Percentiles rank a stretch among this genome's conserved stretches.
These are phyloP conservation scores for Monosporascus sp. DNA, from an alignment of 2,329 filamentous ascomycete genomes.

Conservation along the genomic window DNA sequence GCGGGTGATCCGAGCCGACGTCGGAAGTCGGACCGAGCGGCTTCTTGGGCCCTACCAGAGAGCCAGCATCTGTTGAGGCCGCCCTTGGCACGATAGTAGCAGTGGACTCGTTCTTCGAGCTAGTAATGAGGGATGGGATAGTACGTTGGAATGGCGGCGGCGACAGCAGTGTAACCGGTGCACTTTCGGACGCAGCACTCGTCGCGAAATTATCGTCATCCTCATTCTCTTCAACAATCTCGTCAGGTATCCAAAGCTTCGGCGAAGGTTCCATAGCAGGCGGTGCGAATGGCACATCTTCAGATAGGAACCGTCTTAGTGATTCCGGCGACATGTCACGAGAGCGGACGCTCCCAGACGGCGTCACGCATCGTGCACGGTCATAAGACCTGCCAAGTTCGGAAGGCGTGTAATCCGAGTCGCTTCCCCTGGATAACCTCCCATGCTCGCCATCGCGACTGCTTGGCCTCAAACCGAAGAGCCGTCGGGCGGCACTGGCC, in stretches of 20 bases:
- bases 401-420: conserved; percentile 9
- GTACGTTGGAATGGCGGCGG: conserved; percentile 46
- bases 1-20: conserved; percentile 15
- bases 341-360: conserved; percentile 39
- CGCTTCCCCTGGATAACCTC: conserved; percentile 25
- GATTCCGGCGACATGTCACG: conserved; percentile 54
- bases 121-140: conserved; percentile 19
- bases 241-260: conserved; percentile 37
- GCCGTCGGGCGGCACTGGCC: conserved; percentile 39
- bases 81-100: conserved; percentile 11
- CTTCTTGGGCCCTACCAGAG: conserved; percentile 12
- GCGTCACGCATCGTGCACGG: conserved; percentile 27
- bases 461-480: conserved; percentile 41
- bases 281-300: conserved; percentile 34
- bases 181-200: conserved; percentile 40
- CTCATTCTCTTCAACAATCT: conserved; percentile 46
- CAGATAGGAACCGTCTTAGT: conserved; percentile 45
- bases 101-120: conserved; percentile 12
- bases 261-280: conserved; percentile 28
- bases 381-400: conserved; percentile 19
- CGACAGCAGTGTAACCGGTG: conserved; percentile 43
- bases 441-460: conserved; percentile 30
- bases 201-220: conserved; percentile 61
- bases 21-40: conserved; percentile 2
- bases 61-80: conserved; percentile 3